phyloP scores from a whole-genome alignment of 2,329 filamentous ascomycete genomes.

The Stagonosporopsis vannaccii region DNA sequence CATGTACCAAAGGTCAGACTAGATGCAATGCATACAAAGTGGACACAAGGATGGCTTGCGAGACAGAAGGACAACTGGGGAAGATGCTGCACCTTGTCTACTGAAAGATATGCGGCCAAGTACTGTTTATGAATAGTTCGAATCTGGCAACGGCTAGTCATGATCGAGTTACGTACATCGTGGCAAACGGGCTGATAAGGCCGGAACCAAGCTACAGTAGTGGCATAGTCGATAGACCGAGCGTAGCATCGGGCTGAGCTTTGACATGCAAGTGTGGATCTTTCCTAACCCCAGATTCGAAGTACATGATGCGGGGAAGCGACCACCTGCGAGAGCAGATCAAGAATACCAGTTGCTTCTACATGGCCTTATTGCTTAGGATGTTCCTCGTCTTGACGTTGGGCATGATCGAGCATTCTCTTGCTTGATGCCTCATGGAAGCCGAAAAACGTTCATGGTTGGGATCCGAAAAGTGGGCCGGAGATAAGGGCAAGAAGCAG shows the following conservation, averaged over 20 bases:
- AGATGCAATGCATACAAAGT: neutral
- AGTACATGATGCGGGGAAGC: slow-evolving; percentile 7
- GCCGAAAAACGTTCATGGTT: neutral
- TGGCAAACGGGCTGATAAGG: slow-evolving; percentile 4
- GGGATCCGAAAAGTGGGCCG: slow-evolving; percentile 1
- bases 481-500: slow-evolving; percentile 9
- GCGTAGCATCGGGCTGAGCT: neutral
- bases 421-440: neutral
- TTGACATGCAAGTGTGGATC: slow-evolving; percentile 10
- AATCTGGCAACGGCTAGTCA: slow-evolving; percentile 1
- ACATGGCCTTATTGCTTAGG: too few relatives aligned
- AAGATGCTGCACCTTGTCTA: neutral
- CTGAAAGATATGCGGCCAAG: neutral
- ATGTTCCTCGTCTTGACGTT: too few relatives aligned
- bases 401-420: neutral
- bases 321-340: slow-evolving; percentile 6
- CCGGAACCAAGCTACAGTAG: slow-evolving; percentile 6
- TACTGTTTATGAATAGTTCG: slow-evolving; percentile 3
- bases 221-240: slow-evolving; percentile 10
- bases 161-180: slow-evolving; percentile 2
- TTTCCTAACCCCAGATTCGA: slow-evolving; percentile 11
- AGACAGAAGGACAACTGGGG: neutral
- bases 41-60: neutral
- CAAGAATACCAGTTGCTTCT: neutral
- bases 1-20: neutral